Evolutionary conservation across 495 filamentous ascomycete species (phyloP).

Genomic region (Collariella sp.): DNA sequence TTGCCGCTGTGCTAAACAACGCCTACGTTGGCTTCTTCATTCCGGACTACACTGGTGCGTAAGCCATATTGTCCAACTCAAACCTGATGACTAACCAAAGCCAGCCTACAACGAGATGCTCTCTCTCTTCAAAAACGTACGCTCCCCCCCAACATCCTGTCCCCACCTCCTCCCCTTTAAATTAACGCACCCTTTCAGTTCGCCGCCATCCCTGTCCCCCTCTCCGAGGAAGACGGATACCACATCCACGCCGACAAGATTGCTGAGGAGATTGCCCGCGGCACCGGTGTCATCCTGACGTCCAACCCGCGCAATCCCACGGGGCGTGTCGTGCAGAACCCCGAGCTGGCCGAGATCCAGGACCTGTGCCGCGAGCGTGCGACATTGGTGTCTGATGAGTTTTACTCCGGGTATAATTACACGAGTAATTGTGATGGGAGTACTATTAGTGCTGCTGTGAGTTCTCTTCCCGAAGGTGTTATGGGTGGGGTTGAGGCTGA

Average conservation of each 20-base stretch:
- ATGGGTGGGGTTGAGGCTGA: conserved; percentile 57
- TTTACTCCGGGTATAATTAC: conserved; percentile 95
- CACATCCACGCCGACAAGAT: conserved; percentile 90
- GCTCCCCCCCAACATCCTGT: conserved; percentile 13
- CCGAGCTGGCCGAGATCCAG: conserved; percentile 78
- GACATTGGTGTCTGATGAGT: conserved; percentile 91
- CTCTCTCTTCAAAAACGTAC: conserved; percentile 75
- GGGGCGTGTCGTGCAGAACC: conserved; percentile 72
- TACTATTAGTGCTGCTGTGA: conserved; percentile 67
- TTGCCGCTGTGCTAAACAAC: conserved; percentile 88
- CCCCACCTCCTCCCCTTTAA: background rate
- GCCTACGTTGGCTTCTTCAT: conserved; percentile 87
- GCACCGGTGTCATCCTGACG: conserved; percentile 79
- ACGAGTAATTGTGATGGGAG: conserved; percentile 81
- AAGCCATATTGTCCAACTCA: background rate
- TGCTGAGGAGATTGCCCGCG: conserved; percentile 78
- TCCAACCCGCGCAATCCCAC: conserved; percentile 97
- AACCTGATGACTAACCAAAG: conserved; percentile 9
- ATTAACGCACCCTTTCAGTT: conserved; percentile 48
- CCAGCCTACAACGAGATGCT: conserved; percentile 92
- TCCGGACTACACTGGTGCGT: conserved; percentile 49
- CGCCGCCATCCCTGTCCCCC: conserved; percentile 78
- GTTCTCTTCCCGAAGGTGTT: conserved; percentile 49
- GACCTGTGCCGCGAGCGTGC: conserved; percentile 84
- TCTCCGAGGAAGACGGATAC: conserved; percentile 75